Conservation (phyloP, 176 grass and related monocot species). For the Eremochloa ophiuroides region DNA sequence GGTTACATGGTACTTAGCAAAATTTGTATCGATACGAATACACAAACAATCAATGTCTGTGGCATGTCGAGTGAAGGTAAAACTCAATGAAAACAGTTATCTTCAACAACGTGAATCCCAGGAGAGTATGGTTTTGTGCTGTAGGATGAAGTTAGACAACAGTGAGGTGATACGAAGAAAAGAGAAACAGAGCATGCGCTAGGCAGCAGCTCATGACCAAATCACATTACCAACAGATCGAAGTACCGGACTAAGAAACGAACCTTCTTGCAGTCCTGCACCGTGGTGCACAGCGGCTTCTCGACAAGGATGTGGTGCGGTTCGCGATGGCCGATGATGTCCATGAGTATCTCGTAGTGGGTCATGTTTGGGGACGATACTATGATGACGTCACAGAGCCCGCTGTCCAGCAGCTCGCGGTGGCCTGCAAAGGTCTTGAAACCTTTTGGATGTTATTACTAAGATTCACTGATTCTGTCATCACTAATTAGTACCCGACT, state of each 20-base stretch:
- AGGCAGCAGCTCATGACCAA: not conserved
- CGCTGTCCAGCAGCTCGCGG: slow-evolving; percentile 65
- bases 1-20: not conserved
- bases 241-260: not conserved
- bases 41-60: not conserved
- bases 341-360: slow-evolving; percentile 82
- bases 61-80: not conserved
- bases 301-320: slow-evolving; percentile 88
- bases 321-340: slow-evolving; percentile 48
- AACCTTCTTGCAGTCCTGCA: slow-evolving; percentile 77
- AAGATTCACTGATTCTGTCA: not conserved
- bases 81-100: not conserved
- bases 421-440: slow-evolving; percentile 79
- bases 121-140: too few species aligned
- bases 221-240: not conserved
- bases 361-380: slow-evolving; percentile 97
- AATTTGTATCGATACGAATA: not conserved
- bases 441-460: slow-evolving; percentile 23
- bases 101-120: not conserved
- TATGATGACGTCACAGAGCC: slow-evolving; percentile 70
- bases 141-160: too few species aligned
- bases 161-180: not conserved
- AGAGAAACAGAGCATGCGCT: not conserved
- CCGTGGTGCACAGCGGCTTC: slow-evolving; percentile 86
- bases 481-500: not conserved